Evolutionary conservation across 1,139 yeast species (phyloP), one percentile per base, ranked within the genome.

Genomic region (Pichia sp.): DNA sequence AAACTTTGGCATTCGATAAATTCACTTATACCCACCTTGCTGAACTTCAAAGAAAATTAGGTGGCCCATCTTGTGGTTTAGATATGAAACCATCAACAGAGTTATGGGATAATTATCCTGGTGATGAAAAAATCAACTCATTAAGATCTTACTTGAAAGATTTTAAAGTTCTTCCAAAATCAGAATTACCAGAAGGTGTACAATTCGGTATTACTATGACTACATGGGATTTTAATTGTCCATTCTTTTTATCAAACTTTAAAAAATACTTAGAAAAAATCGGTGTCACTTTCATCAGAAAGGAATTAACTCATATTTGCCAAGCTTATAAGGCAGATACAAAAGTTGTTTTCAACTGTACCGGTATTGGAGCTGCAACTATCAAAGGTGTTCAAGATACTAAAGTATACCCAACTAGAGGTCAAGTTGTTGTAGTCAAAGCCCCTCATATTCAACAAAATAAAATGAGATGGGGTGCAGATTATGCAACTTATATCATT

Each of bases 141-240:
- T 58, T 77, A 44, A 56, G 54, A 42, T 49, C 65, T 11, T 79
- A 75, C 51, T 54, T 77, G 46, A 64, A 66, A 22, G 72, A 72
- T 33, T 72, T 66, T 49, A 47, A 60, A 40, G 58, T 59, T 3
- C 45, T 74, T 19, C 50, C 59, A 2, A 40, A 46, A 19, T 41
- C 49, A 0, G 61, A 68, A 32, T 60, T 74, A 32, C 77, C 81
- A 11, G 51, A 52, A 2, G 80, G 77, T 1, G 71, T 67, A 2
- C 64, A 51, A 4, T 77, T 60, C 54, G 86, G 85, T 12, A 66
- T 78, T 43, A 58, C 54, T 17, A 79, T 72, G 57, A 63, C 66
- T 19, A 69, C 84, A 1, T 79, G 80, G 77, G 77, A 77, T 55
- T 79, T 82, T 66, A 77, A 77, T 56, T 72, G 84, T 52, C 88